A percentile compares a stretch with the other conserved stretches of the same genome.
Conservation (phyloP, 768 basidiomycete genomes). For the Tulasnella sp. region DNA sequence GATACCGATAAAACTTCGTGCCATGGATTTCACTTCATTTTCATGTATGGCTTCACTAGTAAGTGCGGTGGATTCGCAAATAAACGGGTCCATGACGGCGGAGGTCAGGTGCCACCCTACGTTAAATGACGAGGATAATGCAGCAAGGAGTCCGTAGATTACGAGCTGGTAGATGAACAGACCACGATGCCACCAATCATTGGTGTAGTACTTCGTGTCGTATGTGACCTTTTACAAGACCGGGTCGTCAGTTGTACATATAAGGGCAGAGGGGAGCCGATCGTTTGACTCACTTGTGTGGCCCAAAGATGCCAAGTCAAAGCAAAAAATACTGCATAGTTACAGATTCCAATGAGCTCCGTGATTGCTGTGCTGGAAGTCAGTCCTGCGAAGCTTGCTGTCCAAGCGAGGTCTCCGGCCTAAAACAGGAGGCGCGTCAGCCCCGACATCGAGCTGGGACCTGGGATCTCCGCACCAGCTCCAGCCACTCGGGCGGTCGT, state of each 20-base stretch:
- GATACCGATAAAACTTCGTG: not conserved
- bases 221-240: not conserved
- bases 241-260: not conserved
- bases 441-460: too few relatives aligned
- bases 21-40: not conserved
- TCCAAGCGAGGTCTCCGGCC: not conserved
- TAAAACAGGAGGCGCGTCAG: not conserved
- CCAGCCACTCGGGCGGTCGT: not conserved
- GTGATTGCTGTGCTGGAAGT: not conserved
- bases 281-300: not conserved
- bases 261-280: too few relatives aligned
- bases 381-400: not conserved
- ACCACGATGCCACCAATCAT: conserved; percentile 16
- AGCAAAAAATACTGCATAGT: conserved; percentile 3
- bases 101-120: not conserved
- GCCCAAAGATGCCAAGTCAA: conserved; percentile 17
- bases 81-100: not conserved
- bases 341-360: not conserved
- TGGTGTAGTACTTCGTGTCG: not conserved
- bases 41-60: not conserved
- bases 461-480: not conserved
- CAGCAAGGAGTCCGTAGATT: not conserved
- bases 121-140: not conserved
- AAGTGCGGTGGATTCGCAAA: not conserved
- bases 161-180: not conserved